These are phyloP conservation scores for Aechmea fasciata DNA, from an alignment of 176 grass and related monocot genomes.

Conservation along the genomic window DNA sequence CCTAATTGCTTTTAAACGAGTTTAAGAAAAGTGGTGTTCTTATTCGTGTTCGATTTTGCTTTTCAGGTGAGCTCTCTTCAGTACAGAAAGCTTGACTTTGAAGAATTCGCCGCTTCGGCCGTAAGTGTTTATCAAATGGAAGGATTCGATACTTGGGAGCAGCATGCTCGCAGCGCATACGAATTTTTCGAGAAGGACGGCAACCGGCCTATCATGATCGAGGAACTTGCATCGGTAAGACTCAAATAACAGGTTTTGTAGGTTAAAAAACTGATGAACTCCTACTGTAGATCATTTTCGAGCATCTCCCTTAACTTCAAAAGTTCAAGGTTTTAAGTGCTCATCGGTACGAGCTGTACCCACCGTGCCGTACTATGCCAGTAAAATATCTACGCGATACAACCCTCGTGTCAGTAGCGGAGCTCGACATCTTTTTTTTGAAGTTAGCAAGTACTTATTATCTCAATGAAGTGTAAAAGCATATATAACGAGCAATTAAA, in stretches of 20 bases:
- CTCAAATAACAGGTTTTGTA: not conserved
- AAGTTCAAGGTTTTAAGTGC: not conserved
- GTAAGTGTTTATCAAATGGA: constrained; percentile 98
- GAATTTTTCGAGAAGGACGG: constrained; percentile 97
- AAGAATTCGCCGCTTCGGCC: constrained; percentile 86
- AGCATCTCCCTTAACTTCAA: not conserved
- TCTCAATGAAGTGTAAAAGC: no score
- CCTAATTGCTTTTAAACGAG: not conserved
- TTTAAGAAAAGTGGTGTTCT: not conserved
- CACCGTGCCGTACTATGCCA: no score
- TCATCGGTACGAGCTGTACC: no score
- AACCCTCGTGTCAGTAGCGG: no score
- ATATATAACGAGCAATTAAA: no score
- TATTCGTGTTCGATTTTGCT: not conserved
- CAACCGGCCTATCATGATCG: constrained; percentile 96
- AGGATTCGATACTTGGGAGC: constrained; percentile 92
- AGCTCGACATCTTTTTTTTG: no score
- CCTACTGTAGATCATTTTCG: no score
- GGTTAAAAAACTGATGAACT: no score
- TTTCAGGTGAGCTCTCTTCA: constrained; percentile 94
- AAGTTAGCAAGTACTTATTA: no score
- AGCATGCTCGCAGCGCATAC: constrained; percentile 67
- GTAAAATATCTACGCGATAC: no score
- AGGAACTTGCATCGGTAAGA: constrained; percentile 91
- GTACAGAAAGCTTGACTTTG: constrained; percentile 97